Evolutionary conservation across 1,284 basidiomycete genomes (phyloP).

Genomic region (Leccinum insolens): DNA sequence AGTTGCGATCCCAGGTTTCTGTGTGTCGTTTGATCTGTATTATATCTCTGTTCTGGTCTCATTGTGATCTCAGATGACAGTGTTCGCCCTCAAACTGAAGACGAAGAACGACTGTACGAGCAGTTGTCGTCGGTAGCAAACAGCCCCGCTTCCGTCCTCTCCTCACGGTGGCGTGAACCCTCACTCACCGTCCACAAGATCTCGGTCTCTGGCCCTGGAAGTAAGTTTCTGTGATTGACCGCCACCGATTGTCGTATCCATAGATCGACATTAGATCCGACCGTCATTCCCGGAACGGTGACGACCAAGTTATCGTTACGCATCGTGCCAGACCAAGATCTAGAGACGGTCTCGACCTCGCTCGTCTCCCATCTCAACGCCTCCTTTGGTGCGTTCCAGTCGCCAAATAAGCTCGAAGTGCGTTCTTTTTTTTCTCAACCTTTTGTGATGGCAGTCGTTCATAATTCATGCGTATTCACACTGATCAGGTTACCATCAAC

Average conservation of each 20-base stretch:
- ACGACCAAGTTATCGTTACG: constrained; percentile 84
- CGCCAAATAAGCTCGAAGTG: constrained; percentile 76
- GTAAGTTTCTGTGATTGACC: constrained; percentile 42
- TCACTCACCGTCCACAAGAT: constrained; percentile 75
- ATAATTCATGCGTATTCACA: not conserved
- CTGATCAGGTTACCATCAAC: constrained; percentile 69
- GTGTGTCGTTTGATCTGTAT: constrained; percentile 41
- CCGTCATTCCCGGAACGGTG: constrained; percentile 85
- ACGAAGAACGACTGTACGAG: constrained; percentile 70
- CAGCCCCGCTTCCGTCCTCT: constrained; percentile 65
- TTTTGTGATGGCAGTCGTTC: not conserved
- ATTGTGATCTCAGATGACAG: constrained; percentile 60
- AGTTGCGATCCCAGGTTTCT: constrained; percentile 84
- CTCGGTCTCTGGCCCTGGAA: constrained; percentile 73
- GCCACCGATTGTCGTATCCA: constrained; percentile 1
- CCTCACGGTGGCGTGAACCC: constrained; percentile 80
- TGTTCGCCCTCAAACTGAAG: constrained; percentile 67
- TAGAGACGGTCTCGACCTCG: constrained; percentile 68
- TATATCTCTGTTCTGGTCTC: constrained; percentile 2
- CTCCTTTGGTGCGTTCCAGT: constrained; percentile 65
- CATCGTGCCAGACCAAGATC: constrained; percentile 91
- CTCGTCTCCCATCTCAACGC: constrained; percentile 62
- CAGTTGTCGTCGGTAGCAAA: constrained; percentile 70
- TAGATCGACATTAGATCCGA: constrained; percentile 56
- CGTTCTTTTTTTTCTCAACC: constrained; percentile 9